Percentiles rank a stretch among this genome's conserved stretches.
Conservation (phyloP, 2,329 filamentous ascomycete species). For the Xylaria sp. region DNA sequence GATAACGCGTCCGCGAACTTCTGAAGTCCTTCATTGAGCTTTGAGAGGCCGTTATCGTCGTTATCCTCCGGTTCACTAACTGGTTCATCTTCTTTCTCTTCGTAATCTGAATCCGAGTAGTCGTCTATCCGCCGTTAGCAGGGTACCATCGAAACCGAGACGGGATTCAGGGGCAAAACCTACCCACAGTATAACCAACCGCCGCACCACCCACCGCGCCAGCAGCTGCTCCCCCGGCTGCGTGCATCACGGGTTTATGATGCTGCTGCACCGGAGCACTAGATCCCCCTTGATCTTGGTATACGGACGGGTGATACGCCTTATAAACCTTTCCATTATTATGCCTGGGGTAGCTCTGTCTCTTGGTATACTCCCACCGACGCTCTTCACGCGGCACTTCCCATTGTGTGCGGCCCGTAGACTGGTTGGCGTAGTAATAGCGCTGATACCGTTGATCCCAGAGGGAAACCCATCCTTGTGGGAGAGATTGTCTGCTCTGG, state of each 20-base stretch:
- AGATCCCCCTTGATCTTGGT: too few species aligned
- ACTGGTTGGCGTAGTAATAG: background rate
- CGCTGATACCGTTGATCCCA: background rate
- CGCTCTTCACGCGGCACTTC: background rate
- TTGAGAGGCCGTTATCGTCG: background rate
- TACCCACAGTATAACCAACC: too few species aligned
- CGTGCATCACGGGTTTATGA: too few species aligned
- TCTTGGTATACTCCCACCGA: background rate
- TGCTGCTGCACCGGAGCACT: too few species aligned
- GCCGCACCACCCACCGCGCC: background rate
- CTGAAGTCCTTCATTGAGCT: background rate
- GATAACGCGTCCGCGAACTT: background rate
- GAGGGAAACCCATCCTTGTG: background rate
- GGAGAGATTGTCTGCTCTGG: too few species aligned
- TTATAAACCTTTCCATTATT: background rate
- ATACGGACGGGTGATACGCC: background rate
- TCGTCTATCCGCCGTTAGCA: background rate
- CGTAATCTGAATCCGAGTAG: background rate
- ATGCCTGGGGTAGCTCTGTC: background rate
- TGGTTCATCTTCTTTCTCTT: background rate
- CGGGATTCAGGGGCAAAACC: background rate
- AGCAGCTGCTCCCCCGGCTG: too few species aligned
- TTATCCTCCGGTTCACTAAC: background rate
- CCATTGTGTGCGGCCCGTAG: background rate
- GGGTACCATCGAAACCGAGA: background rate